Evolutionary conservation across 208 protist genomes (phyloP).

Genomic region (Jaenimonas drosophilae): DNA sequence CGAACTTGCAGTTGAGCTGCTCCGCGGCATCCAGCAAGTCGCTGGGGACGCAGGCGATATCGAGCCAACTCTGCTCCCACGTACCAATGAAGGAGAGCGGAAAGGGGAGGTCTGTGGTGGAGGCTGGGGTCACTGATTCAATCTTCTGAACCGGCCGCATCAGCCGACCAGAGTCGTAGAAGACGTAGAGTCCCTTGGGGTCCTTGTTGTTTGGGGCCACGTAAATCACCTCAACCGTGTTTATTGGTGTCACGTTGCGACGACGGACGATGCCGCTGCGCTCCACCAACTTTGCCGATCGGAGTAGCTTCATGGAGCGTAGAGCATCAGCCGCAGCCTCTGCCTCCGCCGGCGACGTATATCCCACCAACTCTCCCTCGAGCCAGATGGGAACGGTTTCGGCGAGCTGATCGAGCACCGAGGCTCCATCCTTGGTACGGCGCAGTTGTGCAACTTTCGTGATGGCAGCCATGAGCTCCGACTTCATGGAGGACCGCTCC

Average conservation of each 20-base stretch:
- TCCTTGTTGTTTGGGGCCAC: constrained; percentile 57
- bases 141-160: constrained; percentile 94
- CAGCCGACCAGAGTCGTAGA: constrained; percentile 88
- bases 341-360: constrained; percentile 51
- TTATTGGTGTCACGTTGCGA: constrained; percentile 27
- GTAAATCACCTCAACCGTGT: constrained; percentile 78
- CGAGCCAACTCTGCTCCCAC: constrained; percentile 97
- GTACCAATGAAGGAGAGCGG: constrained; percentile 90
- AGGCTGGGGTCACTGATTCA: constrained; percentile 72
- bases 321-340: constrained; percentile 23
- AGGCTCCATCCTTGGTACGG: constrained; percentile 3
- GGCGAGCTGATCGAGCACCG: constrained; percentile 25
- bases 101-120: constrained; percentile 42
- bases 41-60: constrained; percentile 90
- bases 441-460: constrained; percentile 40
- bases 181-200: constrained; percentile 83
- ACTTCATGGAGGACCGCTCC: constrained; percentile 7
- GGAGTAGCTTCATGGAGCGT: constrained; percentile 39
- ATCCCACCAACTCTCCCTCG: constrained; percentile 87
- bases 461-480: constrained; percentile 18
- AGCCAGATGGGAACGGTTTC: constrained; percentile 86
- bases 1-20: constrained; percentile 72
- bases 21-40: constrained; percentile 78
- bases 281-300: constrained; percentile 30
- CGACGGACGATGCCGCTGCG: constrained; percentile 51